phyloP scores from a whole-genome alignment of 2,329 filamentous ascomycete genomes.

The Calonectria hongkongensis region DNA sequence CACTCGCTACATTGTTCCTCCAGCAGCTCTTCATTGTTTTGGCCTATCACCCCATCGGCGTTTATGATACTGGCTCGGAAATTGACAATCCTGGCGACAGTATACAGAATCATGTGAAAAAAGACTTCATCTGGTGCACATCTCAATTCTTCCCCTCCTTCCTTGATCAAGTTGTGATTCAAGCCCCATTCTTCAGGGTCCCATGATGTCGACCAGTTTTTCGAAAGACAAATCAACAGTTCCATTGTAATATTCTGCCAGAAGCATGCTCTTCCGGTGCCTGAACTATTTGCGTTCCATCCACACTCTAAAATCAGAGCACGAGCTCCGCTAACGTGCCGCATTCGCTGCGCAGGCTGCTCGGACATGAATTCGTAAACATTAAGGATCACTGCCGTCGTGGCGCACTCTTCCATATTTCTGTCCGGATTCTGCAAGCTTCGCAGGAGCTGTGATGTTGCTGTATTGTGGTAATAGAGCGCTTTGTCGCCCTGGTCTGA shows the following conservation, averaged over 20 bases:
- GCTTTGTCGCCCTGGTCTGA: constrained; percentile 86
- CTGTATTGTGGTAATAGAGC: constrained; percentile 88
- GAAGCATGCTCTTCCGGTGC: constrained; percentile 91
- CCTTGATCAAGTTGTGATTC: constrained; percentile 77
- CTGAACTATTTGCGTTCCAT: constrained; percentile 87
- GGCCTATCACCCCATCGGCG: constrained; percentile 76
- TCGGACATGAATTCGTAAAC: constrained; percentile 96
- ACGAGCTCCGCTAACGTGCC: constrained; percentile 89
- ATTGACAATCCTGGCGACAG: constrained; percentile 90
- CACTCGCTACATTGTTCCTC: constrained; percentile 84
- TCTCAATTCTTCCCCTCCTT: constrained; percentile 67
- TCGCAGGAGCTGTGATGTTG: constrained; percentile 85
- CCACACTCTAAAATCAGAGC: constrained; percentile 92
- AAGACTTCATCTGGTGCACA: constrained; percentile 85
- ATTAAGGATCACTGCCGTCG: constrained; percentile 90
- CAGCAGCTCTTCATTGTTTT: constrained; percentile 77
- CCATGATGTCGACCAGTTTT: constrained; percentile 92
- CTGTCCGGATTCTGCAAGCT: constrained; percentile 89
- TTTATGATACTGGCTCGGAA: constrained; percentile 83
- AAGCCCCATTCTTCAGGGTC: constrained; percentile 93
- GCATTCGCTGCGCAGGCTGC: constrained; percentile 86
- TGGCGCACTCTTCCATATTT: constrained; percentile 89
- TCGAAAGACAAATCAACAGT: constrained; percentile 89
- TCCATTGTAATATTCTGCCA: constrained; percentile 96
- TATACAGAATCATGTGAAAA: constrained; percentile 92